These are phyloP conservation scores for Cordyceps pruinosa DNA, from an alignment of 2,329 filamentous ascomycete genomes.

Conservation along the genomic window DNA sequence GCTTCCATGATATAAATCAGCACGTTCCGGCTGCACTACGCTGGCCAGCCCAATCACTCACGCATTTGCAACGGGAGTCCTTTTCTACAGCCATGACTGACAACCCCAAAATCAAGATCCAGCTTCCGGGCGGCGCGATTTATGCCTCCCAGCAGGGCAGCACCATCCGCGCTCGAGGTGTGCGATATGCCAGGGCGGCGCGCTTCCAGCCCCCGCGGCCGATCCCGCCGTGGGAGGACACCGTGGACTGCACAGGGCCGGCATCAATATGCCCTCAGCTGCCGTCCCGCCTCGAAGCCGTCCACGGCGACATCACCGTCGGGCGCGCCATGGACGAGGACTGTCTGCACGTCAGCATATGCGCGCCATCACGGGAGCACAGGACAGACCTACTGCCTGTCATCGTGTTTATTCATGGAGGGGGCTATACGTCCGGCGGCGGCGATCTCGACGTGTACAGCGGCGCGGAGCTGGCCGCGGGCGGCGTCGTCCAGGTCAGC, in stretches of 20 bases:
- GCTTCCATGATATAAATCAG: background rate
- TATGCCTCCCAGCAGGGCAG: slow-evolving; percentile 2
- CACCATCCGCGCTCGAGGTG: slow-evolving; percentile 12
- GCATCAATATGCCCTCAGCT: slow-evolving; percentile 16
- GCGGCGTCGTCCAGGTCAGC: slow-evolving; percentile 22
- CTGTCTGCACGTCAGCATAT: slow-evolving; percentile 15
- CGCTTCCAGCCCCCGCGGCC: slow-evolving; percentile 15
- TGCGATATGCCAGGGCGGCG: slow-evolving; percentile 13
- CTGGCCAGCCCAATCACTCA: background rate
- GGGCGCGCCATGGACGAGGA: slow-evolving; percentile 14
- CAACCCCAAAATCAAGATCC: slow-evolving; percentile 17
- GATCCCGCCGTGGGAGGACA: slow-evolving; percentile 1
- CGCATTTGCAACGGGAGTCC: background rate
- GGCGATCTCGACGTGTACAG: slow-evolving; percentile 14
- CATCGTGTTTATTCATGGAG: slow-evolving; percentile 22
- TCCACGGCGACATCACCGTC: slow-evolving; percentile 12
- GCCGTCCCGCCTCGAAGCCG: slow-evolving; percentile 12
- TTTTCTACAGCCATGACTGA: background rate
- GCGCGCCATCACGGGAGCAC: background rate
- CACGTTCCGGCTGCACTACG: no score
- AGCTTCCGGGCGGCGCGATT: slow-evolving; percentile 13
- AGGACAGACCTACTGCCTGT: slow-evolving; percentile 17
- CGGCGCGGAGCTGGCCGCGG: slow-evolving; percentile 8
- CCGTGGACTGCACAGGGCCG: slow-evolving; percentile 13
- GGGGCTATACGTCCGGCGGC: slow-evolving; percentile 16